Conservation (phyloP, 1,284 basidiomycete genomes). For the Microbotryum intermedium region DNA sequence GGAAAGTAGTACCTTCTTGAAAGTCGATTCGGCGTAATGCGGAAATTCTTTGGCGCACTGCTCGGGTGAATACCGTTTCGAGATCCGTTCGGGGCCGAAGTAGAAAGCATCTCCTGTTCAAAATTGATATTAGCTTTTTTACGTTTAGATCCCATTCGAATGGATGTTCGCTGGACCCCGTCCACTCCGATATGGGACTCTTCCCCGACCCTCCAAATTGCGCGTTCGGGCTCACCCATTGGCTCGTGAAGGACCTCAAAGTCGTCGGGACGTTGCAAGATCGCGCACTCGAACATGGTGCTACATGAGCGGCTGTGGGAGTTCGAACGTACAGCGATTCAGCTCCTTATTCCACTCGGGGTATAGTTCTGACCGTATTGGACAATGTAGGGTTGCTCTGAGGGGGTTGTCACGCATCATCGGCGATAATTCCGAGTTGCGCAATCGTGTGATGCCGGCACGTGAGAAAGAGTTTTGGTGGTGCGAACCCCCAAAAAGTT, state of each 20-base stretch:
- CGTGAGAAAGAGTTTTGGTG: too few relatives aligned
- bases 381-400: background rate
- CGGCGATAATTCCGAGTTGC: too few relatives aligned
- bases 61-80: constrained; percentile 21
- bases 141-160: background rate
- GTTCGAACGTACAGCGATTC: background rate
- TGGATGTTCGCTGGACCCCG: too few relatives aligned
- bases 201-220: background rate
- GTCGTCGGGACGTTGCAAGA: constrained; percentile 20
- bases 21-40: constrained; percentile 24
- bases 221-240: background rate
- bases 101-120: background rate
- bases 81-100: constrained; percentile 16
- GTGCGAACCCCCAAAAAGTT: too few relatives aligned
- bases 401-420: too few relatives aligned
- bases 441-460: too few relatives aligned
- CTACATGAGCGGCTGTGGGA: too few relatives aligned
- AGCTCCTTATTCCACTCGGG: background rate
- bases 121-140: background rate
- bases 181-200: background rate
- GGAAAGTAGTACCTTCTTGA: constrained; percentile 23
- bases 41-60: constrained; percentile 17
- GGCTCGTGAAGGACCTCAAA: constrained; percentile 24
- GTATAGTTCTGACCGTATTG: background rate
- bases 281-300: constrained; percentile 32